Conservation (phyloP, 768 basidiomycete genomes). For the Pisolithus tinctorius region DNA sequence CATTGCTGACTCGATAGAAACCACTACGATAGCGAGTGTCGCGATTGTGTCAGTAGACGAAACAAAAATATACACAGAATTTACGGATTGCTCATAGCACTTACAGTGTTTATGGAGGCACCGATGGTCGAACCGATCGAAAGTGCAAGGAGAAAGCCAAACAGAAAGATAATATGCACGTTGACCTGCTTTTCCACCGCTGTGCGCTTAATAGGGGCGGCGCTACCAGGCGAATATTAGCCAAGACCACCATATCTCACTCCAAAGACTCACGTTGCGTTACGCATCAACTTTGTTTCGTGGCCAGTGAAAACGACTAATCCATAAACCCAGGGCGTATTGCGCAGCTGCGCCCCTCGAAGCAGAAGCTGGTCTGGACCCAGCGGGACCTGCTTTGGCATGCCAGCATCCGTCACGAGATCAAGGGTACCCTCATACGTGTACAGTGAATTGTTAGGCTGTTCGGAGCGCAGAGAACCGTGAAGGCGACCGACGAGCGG, state of each 20-base stretch:
- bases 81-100: constrained; percentile 14
- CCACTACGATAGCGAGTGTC: constrained; percentile 43
- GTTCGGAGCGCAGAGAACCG: constrained; percentile 88
- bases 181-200: constrained; percentile 96
- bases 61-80: no score
- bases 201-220: constrained; percentile 94
- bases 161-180: constrained; percentile 91
- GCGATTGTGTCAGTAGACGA: no score
- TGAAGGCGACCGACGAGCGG: constrained; percentile 62
- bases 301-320: constrained; percentile 93
- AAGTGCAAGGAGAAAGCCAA: constrained; percentile 77
- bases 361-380: constrained; percentile 94
- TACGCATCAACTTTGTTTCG: constrained; percentile 97
- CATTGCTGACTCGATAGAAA: constrained; percentile 83
- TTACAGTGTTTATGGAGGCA: constrained; percentile 73
- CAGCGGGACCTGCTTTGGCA: constrained; percentile 78
- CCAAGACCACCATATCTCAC: neutral
- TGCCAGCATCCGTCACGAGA: constrained; percentile 44
- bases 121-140: constrained; percentile 91
- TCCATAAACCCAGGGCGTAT: constrained; percentile 96
- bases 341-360: constrained; percentile 91
- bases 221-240: constrained; percentile 40
- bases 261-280: constrained; percentile 73
- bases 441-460: constrained; percentile 96
- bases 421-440: constrained; percentile 87